Conservation (phyloP, 306 rosid species). For the Vigna nakashimae region DNA sequence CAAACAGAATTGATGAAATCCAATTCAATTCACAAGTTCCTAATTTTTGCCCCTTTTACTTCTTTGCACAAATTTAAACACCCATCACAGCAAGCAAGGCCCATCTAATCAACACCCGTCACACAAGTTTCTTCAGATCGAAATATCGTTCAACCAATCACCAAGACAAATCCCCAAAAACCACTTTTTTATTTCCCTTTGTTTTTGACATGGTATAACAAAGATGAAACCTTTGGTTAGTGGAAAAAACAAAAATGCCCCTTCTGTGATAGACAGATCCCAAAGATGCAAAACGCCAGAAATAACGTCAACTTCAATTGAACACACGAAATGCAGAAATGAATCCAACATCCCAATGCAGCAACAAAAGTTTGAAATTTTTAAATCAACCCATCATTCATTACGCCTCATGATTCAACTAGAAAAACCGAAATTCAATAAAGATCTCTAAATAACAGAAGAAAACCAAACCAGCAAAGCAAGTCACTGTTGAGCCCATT, state of each 20-base stretch:
- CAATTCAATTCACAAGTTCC: conserved; percentile 44
- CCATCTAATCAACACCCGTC: conserved; percentile 36
- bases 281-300: conserved; percentile 43
- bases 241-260: conserved; percentile 39
- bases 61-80: conserved; percentile 8
- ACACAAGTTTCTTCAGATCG: conserved; percentile 41
- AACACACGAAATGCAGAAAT: conserved; percentile 37
- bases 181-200: conserved; percentile 1
- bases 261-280: conserved; percentile 33
- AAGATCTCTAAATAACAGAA: conserved; percentile 42
- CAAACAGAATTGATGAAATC: conserved; percentile 48
- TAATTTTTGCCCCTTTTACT: background rate
- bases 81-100: conserved; percentile 24
- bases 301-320: conserved; percentile 41
- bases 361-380: conserved; percentile 35
- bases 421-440: conserved; percentile 18
- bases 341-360: conserved; percentile 46
- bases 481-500: conserved; percentile 14
- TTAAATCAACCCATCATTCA: conserved; percentile 43
- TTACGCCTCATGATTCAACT: conserved; percentile 24
- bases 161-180: conserved; percentile 39
- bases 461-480: conserved; percentile 3
- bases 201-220: conserved; percentile 11
- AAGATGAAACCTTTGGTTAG: conserved; percentile 23
- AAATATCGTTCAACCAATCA: conserved; percentile 49